phyloP scores from a whole-genome alignment of 805 yeast genomes.

The Metschnikowia santaceciliae region DNA sequence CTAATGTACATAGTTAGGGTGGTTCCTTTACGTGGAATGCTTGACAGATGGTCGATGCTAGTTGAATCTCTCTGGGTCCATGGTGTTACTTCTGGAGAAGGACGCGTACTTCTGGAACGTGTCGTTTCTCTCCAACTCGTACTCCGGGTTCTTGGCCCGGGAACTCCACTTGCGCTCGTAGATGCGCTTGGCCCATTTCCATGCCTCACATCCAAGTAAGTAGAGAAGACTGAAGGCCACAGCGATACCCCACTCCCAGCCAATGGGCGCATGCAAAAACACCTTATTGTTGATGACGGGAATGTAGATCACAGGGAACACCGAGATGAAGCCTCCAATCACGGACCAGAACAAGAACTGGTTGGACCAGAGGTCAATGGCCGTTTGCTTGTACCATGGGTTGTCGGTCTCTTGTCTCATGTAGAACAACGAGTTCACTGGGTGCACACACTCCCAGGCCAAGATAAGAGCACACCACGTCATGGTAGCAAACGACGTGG shows the following conservation, averaged over 20 bases:
- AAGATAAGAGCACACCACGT: conserved; percentile 40
- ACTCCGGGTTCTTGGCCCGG: conserved; percentile 54
- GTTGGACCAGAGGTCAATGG: conserved; percentile 33
- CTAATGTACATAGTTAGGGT: background rate
- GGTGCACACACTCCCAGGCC: conserved; percentile 41
- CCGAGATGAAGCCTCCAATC: conserved; percentile 32
- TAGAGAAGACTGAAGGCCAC: conserved; percentile 29
- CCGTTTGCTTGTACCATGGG: conserved; percentile 36
- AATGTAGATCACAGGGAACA: conserved; percentile 39
- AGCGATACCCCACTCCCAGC: conserved; percentile 39
- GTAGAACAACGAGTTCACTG: conserved; percentile 29
- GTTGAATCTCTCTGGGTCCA: conserved; percentile 21
- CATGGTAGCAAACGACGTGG: conserved; percentile 37
- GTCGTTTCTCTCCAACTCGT: conserved; percentile 57
- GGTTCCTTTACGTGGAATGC: background rate
- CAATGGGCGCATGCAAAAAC: conserved; percentile 35
- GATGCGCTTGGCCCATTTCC: conserved; percentile 39
- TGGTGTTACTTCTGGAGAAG: conserved; percentile 51
- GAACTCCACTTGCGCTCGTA: conserved; percentile 22
- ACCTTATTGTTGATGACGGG: conserved; percentile 40
- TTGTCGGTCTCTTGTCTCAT: conserved; percentile 36
- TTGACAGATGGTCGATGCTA: background rate
- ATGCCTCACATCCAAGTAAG: conserved; percentile 32
- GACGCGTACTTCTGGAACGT: conserved; percentile 63
- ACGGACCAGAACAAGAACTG: conserved; percentile 38